Percentiles rank a stretch among this genome's conserved stretches.
Evolutionary conservation across 2,329 filamentous ascomycete genomes (phyloP).

Genomic region (Trichoderma asperellum): DNA sequence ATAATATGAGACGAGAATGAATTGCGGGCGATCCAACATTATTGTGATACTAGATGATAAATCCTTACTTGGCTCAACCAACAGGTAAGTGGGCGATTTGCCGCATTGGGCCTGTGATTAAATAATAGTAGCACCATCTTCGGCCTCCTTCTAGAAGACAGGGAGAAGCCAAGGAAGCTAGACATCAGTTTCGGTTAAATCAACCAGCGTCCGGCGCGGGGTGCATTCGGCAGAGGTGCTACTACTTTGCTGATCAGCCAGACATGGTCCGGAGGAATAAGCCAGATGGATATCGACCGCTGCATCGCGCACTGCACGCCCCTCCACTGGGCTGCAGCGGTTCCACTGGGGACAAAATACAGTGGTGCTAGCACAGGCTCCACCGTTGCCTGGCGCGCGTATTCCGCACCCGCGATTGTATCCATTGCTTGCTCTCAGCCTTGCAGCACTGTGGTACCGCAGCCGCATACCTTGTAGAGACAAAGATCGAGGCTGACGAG

Average conservation of each 20-base stretch:
- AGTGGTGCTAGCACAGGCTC: neutral
- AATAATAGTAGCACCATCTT: neutral
- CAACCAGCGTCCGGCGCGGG: slow-evolving; percentile 21
- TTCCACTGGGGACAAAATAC: slow-evolving; percentile 13
- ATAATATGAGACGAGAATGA: slow-evolving; percentile 4
- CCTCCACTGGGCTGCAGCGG: slow-evolving; percentile 26
- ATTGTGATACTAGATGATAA: neutral
- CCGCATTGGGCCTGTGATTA: neutral
- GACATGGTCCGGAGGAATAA: slow-evolving; percentile 4
- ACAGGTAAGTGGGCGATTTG: slow-evolving; percentile 1
- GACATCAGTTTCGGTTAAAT: slow-evolving; percentile 14
- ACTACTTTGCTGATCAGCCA: slow-evolving; percentile 20
- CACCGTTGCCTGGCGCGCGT: slow-evolving; percentile 1
- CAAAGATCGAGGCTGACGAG: neutral
- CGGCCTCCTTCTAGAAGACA: slow-evolving; percentile 17
- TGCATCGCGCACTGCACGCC: slow-evolving; percentile 23
- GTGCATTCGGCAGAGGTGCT: slow-evolving; percentile 26
- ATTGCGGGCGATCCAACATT: neutral
- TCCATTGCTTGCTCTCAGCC: slow-evolving; percentile 15
- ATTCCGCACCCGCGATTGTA: neutral
- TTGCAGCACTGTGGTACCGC: slow-evolving; percentile 19
- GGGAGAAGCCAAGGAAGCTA: slow-evolving; percentile 16
- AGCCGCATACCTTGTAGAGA: neutral
- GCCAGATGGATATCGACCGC: slow-evolving; percentile 1
- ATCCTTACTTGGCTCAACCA: neutral